Evolutionary conservation across 176 grass and related monocot genomes (phyloP), one percentile per base, ranked within the genome.

Genomic region (Eleusine coracana): DNA sequence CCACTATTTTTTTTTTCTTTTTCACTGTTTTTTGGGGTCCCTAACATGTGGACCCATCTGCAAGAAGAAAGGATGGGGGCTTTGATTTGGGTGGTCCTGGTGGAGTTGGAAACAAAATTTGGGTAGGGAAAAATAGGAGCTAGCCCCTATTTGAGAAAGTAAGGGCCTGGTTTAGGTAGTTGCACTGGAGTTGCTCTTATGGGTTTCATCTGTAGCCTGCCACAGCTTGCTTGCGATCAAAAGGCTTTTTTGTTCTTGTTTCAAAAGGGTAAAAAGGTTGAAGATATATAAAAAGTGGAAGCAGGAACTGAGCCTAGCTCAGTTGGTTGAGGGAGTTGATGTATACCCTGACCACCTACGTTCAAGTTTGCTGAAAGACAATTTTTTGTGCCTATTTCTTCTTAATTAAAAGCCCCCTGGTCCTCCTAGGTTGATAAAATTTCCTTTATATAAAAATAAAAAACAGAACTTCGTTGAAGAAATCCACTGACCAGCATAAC

Each of bases 401-500:
- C 6, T 58, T n/a, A 23, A 59, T 10, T 23, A 10, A 6, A 59
- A 59, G 21, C 21, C 8, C 10, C 21, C 56, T 9, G 2, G 9
- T 23, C 9, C 21, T 59, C 21, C 20, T 59, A 59, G 56, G 56
- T 59, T 59, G 1, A 8, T 25, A 21, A 23, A 59, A 8, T 21
- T 23, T n/a, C 7, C 10, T 23, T 59, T 25, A 59, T 59, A 10
- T 55, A 10, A 46, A 72, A 70, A 69, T 21, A 51, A 44, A 7
- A 86, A 72, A 85, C 13, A 81, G 55, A 72, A 64, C 62, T 59
- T 70, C 66, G 15, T 38, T 82, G 45, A 86, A 44, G 75, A 61
- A 82, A 80, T 62, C 52, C 64, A 20, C 84, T 16, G 13, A 99
- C 93, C 91, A 88, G 93, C 93, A 89, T 99, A 99, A 60, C 96